A percentile compares a stretch with the other conserved stretches of the same genome.
Conservation (phyloP, 257 asterid genomes). For the Linaria vulgaris region DNA sequence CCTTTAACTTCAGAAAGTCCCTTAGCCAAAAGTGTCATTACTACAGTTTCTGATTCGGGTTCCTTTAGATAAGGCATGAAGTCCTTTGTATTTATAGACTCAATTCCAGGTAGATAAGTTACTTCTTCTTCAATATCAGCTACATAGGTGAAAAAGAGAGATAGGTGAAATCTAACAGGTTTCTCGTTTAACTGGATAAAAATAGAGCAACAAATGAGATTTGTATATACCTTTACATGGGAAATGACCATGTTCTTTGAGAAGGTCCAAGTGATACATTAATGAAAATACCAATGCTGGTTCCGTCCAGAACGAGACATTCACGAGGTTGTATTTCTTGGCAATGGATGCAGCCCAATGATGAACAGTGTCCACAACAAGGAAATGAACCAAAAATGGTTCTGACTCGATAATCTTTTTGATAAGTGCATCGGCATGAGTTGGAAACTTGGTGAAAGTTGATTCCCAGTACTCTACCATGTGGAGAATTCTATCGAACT, state of each 20-base stretch:
- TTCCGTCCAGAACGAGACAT: conserved; percentile 41
- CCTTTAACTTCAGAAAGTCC: conserved; percentile 37
- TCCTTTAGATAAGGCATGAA: conserved; percentile 41
- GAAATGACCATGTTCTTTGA: conserved; percentile 37
- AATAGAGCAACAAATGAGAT: too few species aligned
- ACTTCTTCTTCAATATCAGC: conserved; percentile 40
- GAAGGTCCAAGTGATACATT: conserved; percentile 37
- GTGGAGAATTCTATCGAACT: conserved; percentile 32
- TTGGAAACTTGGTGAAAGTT: conserved; percentile 27
- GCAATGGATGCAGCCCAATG: conserved; percentile 41
- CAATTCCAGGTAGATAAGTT: conserved; percentile 62
- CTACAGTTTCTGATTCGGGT: conserved; percentile 18
- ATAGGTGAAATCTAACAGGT: neutral
- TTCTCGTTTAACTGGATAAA: too few species aligned
- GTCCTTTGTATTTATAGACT: conserved; percentile 48
- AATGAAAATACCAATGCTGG: conserved; percentile 38
- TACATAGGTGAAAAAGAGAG: conserved; percentile 23
- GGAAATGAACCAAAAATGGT: conserved; percentile 28
- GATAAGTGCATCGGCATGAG: conserved; percentile 38
- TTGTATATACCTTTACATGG: conserved; percentile 34
- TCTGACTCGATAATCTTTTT: conserved; percentile 29
- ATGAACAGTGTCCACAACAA: conserved; percentile 42
- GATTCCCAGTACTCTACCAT: conserved; percentile 27
- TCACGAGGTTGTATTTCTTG: conserved; percentile 34
- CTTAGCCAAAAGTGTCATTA: conserved; percentile 16